Evolutionary conservation across 192 early-diverging fungal genomes (phyloP).

Genomic region (Gryganskiella cystojenkinii): DNA sequence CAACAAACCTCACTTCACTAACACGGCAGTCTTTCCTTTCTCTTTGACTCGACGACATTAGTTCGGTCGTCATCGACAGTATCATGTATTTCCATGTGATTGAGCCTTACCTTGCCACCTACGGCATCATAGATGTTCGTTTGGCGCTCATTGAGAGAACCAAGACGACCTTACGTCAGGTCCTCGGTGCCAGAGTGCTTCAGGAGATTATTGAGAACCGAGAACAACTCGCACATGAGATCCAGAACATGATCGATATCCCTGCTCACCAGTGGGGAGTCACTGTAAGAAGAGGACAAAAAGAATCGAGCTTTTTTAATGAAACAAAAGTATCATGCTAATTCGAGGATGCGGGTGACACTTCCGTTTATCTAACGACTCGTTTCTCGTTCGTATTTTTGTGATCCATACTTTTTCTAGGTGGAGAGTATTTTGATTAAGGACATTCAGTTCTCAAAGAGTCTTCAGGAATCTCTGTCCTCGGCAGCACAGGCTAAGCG

Average conservation of each 20-base stretch:
- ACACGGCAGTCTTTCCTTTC: slow-evolving; percentile 1
- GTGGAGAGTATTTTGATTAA: slow-evolving; percentile 89
- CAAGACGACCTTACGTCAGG: slow-evolving; percentile 89
- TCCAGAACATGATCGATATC: slow-evolving; percentile 83
- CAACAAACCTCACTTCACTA: no score
- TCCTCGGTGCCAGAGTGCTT: slow-evolving; percentile 81
- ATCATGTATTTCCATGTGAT: slow-evolving; percentile 89
- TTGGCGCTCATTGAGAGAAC: slow-evolving; percentile 86
- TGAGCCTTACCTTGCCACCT: slow-evolving; percentile 81
- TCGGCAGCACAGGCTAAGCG: slow-evolving; percentile 91
- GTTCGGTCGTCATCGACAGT: slow-evolving; percentile 85
- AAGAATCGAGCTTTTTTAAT: not conserved
- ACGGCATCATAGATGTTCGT: slow-evolving; percentile 79
- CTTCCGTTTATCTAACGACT: not conserved
- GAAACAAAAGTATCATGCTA: no score
- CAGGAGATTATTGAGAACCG: slow-evolving; percentile 94
- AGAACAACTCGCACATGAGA: slow-evolving; percentile 85
- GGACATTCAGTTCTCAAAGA: slow-evolving; percentile 78
- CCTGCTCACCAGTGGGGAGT: slow-evolving; percentile 87
- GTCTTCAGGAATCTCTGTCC: slow-evolving; percentile 85
- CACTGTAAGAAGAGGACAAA: slow-evolving; percentile 33
- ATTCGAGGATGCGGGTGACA: no score
- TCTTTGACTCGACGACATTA: slow-evolving; percentile 11
- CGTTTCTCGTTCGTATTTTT: not conserved
- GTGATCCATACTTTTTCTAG: not conserved